Percentiles rank a stretch among this genome's conserved stretches.
Conservation (phyloP, 257 asterid species). For the Salvia hispanica region DNA sequence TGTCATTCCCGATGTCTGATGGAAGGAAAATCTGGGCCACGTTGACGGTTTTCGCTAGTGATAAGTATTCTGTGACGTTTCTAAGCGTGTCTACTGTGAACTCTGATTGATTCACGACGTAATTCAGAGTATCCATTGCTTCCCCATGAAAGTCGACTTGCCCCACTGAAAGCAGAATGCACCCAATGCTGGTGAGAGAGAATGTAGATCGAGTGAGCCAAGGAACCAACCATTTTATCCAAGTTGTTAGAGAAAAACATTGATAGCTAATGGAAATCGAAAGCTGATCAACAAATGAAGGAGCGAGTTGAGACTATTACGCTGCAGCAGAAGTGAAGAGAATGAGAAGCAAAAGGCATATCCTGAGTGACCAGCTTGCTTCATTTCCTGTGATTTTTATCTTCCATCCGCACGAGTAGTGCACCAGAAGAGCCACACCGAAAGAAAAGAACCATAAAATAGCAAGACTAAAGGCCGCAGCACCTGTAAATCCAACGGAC, state of each 20-base stretch:
- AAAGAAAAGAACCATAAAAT: conserved; percentile 82
- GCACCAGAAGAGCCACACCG: conserved; percentile 74
- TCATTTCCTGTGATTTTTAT: conserved; percentile 50
- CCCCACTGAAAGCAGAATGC: conserved; percentile 90
- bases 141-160: conserved; percentile 79
- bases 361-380: conserved; percentile 57
- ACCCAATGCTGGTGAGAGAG: conserved; percentile 68
- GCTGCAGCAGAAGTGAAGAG: conserved; percentile 77
- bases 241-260: background rate
- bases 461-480: conserved; percentile 68
- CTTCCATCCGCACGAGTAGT: conserved; percentile 80
- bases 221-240: background rate
- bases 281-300: conserved; percentile 16
- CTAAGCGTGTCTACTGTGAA: conserved; percentile 82
- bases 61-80: conserved; percentile 75
- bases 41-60: conserved; percentile 76
- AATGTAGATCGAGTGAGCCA: conserved; percentile 19
- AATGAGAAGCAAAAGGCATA: conserved; percentile 68
- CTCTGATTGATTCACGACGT: conserved; percentile 92
- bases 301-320: conserved; percentile 54
- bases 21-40: conserved; percentile 93
- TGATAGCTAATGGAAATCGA: background rate
- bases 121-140: conserved; percentile 69
- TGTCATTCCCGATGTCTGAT: conserved; percentile 67
- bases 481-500: conserved; percentile 97